Evolutionary conservation across 495 filamentous ascomycete genomes (phyloP), one percentile per base, ranked within the genome.

Genomic region (Articulospora tetracladia): DNA sequence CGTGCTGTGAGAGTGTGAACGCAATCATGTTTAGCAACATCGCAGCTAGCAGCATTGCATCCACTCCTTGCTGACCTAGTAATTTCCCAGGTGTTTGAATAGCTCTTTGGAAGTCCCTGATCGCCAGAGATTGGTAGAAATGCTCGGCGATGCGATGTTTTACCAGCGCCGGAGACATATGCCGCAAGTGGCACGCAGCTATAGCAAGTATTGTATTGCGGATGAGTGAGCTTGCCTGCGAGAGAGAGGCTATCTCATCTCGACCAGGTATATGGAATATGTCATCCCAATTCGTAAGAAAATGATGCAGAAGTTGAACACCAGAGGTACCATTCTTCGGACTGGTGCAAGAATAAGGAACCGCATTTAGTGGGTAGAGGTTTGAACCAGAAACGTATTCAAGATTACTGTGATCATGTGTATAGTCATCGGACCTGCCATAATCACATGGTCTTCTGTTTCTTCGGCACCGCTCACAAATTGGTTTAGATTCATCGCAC

Each of bases 11-110:
- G 20, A 63, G 60, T 39, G 47, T 56, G 41, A 63, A 63, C 22
- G 60, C 55, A 19, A 63, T 55, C 60, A 63, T 63, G 44, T 57
- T 63, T 49, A 63, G 46, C 44, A 63, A 41, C 56, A 63, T 41
- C 39, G 60, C 60, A 26, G 54, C 55, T 28, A 63, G 26, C 2
- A 63, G 55, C 30, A 63, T 41, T 39, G 54, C 55, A 51, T 63
- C 49, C 26, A 56, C 55, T 23, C 60, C 60, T 32, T 46, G 47
- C 60, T 63, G 60, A 4, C 55, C 60, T 25, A 58, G 60, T 28
- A 25, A 51, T 32, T 32, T 48, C 8, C 49, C 28, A 15, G 60
- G 60, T 19, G 60, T 63, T 55, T 57, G 47, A 27, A 63, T 24
- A 24, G 60, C 60, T 41, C 19, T 51, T 49, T 59, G 60, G 44